phyloP scores from a whole-genome alignment of 1,284 basidiomycete genomes.

The Rhodotorula sp. region DNA sequence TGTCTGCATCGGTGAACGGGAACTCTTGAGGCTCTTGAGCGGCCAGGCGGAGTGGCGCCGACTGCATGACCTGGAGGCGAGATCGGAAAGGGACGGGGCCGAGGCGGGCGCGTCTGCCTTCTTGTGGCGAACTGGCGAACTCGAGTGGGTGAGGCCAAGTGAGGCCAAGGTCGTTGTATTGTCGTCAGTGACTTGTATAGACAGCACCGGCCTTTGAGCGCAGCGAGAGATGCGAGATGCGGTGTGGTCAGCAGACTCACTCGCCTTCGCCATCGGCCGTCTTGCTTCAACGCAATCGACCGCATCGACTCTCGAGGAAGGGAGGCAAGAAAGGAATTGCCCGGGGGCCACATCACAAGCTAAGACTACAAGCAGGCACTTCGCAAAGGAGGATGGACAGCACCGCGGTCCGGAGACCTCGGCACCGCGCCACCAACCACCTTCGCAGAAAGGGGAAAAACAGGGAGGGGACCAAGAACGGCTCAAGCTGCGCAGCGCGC shows the following conservation, averaged over 20 bases:
- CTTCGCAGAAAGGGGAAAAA: background rate
- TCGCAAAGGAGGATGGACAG: background rate
- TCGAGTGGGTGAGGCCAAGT: too few relatives aligned
- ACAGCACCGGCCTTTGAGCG: background rate
- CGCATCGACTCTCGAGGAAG: background rate
- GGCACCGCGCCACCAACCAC: too few relatives aligned
- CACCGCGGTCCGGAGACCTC: too few relatives aligned
- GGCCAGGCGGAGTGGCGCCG: slow-evolving; percentile 4
- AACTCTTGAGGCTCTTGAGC: slow-evolving; percentile 11
- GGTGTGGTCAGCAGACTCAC: too few relatives aligned
- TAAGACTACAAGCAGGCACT: background rate
- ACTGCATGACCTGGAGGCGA: slow-evolving; percentile 6
- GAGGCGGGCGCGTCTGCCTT: background rate
- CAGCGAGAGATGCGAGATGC: background rate
- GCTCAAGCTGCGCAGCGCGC: background rate
- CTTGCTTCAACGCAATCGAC: background rate
- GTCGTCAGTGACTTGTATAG: background rate
- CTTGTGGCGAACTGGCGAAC: too few relatives aligned
- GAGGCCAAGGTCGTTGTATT: too few relatives aligned
- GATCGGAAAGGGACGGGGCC: background rate
- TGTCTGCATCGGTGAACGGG: slow-evolving; percentile 10
- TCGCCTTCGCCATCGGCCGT: background rate
- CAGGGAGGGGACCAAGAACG: background rate
- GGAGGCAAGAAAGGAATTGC: background rate
- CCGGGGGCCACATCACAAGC: background rate